Base-by-base conservation (phyloP, 495 filamentous ascomycete species). In the Daldinia childiae region DNA sequence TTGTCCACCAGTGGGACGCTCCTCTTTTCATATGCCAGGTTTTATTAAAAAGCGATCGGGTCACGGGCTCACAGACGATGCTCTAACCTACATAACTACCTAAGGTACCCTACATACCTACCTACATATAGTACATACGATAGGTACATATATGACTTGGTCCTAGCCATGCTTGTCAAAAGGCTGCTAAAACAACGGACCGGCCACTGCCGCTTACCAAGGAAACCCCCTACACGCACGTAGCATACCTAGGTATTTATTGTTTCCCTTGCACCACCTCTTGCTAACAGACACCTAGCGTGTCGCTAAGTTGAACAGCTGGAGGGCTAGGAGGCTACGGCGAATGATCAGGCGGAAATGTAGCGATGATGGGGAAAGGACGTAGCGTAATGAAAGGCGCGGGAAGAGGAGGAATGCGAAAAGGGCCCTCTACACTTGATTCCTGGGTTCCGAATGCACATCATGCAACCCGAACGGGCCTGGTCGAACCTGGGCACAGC, bases 1-100 rank as follows among this genome's bases (percentile, higher is more conserved):
- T 73, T 48, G 71, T 58, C 62, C 62, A 54, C 58, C 58, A 45
- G 71, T 73, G 72, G 68, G 68, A 71, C 72, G 66, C 63, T 71
- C 72, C 68, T 71, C 68, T 74, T 71, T 71, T 74, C 72, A 74
- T 74, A 74, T 74, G 72, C 72, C 72, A 74, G 66, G 72, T 74
- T 71, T 74, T 74, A 74, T 74, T 74, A 71, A 64, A 71, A 26
- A 58, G 54, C 63, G 67, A 74, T 71, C 67, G 67, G 72, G 72
- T 68, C 72, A 74, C 64, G 61, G 64, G 71, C 62, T 73, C 71
- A 69, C 66, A 66, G 62, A 66, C 62, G 50, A 73, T 73, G 36
- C 2, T 21, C 41, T 21, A 45, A 8, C 14, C 15, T 43, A 43
- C 39, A 43, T 43, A 17, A 1, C 39, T 43, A 43, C 39, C 30